Evolutionary conservation across 2,329 filamentous ascomycete species (phyloP), one percentile per base, ranked within the genome.

Genomic region (Xylaria sp.): DNA sequence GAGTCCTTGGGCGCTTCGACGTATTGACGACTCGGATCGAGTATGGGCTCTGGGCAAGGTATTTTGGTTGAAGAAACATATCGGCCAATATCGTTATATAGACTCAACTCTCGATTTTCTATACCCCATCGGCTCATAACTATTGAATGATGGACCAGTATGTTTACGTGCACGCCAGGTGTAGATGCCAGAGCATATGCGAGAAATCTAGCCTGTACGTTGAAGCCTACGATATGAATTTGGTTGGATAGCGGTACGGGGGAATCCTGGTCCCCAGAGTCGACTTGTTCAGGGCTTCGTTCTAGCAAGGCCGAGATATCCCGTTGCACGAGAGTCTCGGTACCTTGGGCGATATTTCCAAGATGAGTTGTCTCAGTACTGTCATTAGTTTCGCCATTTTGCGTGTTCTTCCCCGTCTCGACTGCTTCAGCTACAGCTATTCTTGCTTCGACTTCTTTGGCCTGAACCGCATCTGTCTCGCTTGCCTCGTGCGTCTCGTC

Each of bases 211-310:
- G 90, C 90, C 45, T 90, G 81, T 72, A 85, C 87, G 47, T 88
- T 89, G 38, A 87, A 80, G 17, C 91, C 91, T 22, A 92, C 75
- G 15, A 94, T 83, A 83, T 73, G 91, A 84, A 71, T 83, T 80
- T 66, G 76, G 65, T 79, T 76, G 49, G 78, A 80, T 10, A 63
- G 31, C 3, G 47, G 20, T 31, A 42, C 17, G 17, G 47, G 11
- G 13, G 13, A n/a, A 17, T 13, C 29, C 0, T 7, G 0, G 36
- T n/a, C 47, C 27, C 1, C 1, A 2, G 39, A 2, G 17, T 13
- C 15, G 17, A 20, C 10, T 4, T 11, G 6, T 15, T 39, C 29
- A 15, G 20, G 42, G 6, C 3, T 13, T 2, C 17, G 5, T 15
- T 31, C 27, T 29, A 7, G 15, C 5, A 29, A 13, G 33, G 25